Base-by-base conservation (phyloP, 164 flowering plant genomes). In the Vitis amurensis region DNA sequence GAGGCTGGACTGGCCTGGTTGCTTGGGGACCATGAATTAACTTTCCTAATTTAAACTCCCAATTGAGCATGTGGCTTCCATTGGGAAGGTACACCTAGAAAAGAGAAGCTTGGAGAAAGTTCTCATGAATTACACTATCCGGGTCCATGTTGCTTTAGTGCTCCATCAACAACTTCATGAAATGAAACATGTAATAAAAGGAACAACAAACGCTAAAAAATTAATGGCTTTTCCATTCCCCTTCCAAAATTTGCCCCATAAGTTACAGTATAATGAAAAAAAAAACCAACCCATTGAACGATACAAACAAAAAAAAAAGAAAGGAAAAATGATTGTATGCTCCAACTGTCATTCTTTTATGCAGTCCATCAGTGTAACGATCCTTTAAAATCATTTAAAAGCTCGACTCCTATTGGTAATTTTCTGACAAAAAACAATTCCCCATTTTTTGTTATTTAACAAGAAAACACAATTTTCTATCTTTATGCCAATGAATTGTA, bases 401-500 rank as follows among this genome's bases (percentile, higher is more conserved):
- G 0, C 27, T 23, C 27, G 27, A 23, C 27, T 23, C 27, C 27
- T 23, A 23, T 0, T 23, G 27, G 27, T 23, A 23, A 23, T 23
- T 23, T 23, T 23, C 27, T 23, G 27, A 23, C 27, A 23, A 23
- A 23, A 37, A 37, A 2, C 5, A 70, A 68, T 68, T 29, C 55
- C 48, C 30, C 31, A 16, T 11, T 59, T 60, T 29, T 31, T 64
- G 65, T 69, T 60, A 60, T 69, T 69, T 47, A 8, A 7, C 57
- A 64, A 13, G 48, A 15, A 13, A 50, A 23, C 63, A 27, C 50
- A n/a, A 57, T 51, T 60, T 11, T 29, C 31, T 30, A 49, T 10
- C 15, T 59, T 7, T 71, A 27, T 57, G 60, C 60, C 58, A 73
- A 62, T 56, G 52, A 72, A 55, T 67, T 49, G n/a, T 49, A 37